Conservation (phyloP, 208 protist genomes). For the Endotrypanum monterogeii region DNA sequence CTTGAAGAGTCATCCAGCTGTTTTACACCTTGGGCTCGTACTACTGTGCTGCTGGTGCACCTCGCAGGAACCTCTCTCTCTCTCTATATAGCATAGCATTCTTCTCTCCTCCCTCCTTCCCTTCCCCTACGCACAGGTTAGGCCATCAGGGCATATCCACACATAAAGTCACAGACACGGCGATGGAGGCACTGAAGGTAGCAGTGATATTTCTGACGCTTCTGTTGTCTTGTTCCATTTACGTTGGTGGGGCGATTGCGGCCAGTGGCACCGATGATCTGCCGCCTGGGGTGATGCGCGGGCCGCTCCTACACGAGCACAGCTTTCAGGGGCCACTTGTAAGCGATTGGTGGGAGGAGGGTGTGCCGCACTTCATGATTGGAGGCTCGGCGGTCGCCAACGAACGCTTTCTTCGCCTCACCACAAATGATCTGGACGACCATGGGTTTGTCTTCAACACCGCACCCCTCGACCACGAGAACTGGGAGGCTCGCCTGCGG, state of each 20-base stretch:
- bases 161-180: background rate
- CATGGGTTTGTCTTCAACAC: conserved; percentile 87
- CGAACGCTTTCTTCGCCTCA: conserved; percentile 81
- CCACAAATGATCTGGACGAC: conserved; percentile 64
- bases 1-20: too few species aligned
- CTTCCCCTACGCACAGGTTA: background rate
- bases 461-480: conserved; percentile 65
- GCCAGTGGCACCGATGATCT: conserved; percentile 31
- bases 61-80: background rate
- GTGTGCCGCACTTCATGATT: conserved; percentile 87
- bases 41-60: background rate
- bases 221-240: background rate
- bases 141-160: background rate
- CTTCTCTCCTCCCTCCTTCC: too few species aligned
- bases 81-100: too few species aligned
- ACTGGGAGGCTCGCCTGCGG: conserved; percentile 74
- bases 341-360: conserved; percentile 89
- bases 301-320: conserved; percentile 77
- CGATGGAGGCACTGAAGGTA: background rate
- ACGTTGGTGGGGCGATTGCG: background rate
- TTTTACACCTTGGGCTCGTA: background rate
- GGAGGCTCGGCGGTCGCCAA: conserved; percentile 77
- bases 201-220: conserved; percentile 4
- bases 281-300: conserved; percentile 53
- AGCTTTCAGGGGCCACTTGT: conserved; percentile 74